A percentile compares a stretch with the other conserved stretches of the same genome.
phyloP scores from a whole-genome alignment of 2,329 filamentous ascomycete species.

The Coniochaeta ligniaria region DNA sequence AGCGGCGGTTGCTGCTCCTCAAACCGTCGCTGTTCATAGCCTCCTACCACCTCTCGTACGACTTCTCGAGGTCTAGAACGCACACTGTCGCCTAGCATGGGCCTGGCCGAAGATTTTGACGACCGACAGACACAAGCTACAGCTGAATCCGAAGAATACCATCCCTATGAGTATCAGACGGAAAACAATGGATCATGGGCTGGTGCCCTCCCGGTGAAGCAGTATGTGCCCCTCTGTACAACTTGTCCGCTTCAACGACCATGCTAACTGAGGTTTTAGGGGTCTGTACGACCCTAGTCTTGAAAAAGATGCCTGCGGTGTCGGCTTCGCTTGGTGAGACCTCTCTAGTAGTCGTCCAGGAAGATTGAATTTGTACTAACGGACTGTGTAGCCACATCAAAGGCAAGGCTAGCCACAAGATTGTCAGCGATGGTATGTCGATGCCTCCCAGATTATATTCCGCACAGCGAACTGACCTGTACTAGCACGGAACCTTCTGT shows the following conservation, averaged over 20 bases:
- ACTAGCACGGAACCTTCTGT: slow-evolving; percentile 77
- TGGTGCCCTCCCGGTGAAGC: slow-evolving; percentile 90
- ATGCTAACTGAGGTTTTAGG: slow-evolving; percentile 20
- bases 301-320: slow-evolving; percentile 99
- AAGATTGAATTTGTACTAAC: not conserved
- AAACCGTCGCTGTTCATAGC: not conserved
- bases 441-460: not conserved
- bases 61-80: not conserved
- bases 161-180: slow-evolving; percentile 78
- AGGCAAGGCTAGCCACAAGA: slow-evolving; percentile 95
- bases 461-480: not conserved
- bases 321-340: slow-evolving; percentile 88
- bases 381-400: slow-evolving; percentile 73
- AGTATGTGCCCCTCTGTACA: slow-evolving; percentile 40
- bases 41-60: not conserved
- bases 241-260: slow-evolving; percentile 4
- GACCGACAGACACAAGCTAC: slow-evolving; percentile 58
- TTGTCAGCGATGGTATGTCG: slow-evolving; percentile 73
- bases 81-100: slow-evolving; percentile 57
- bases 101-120: slow-evolving; percentile 59
- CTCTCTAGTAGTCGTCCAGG: not conserved
- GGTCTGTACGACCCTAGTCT: slow-evolving; percentile 93
- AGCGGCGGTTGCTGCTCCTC: slow-evolving; percentile 2
- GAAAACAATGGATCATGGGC: slow-evolving; percentile 87
- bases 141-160: slow-evolving; percentile 52